phyloP scores from a whole-genome alignment of 164 flowering plant species.

The Euptelea pleiosperma region DNA sequence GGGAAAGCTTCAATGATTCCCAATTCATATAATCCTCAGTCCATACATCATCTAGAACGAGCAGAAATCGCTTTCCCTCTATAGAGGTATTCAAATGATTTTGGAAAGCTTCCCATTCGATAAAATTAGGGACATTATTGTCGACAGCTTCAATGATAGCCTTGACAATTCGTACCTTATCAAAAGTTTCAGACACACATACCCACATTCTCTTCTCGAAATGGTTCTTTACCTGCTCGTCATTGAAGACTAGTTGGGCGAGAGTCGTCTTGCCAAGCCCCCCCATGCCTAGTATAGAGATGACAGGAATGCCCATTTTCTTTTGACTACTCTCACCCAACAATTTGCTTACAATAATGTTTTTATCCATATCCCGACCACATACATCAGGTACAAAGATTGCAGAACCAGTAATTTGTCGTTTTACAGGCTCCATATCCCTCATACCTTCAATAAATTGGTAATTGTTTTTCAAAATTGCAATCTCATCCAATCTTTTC shows the following conservation, averaged over 20 bases:
- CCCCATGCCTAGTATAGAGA: constrained; percentile 5
- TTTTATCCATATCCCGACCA: background rate
- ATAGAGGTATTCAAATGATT: background rate
- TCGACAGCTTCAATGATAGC: background rate
- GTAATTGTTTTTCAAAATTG: background rate
- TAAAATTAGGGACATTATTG: background rate
- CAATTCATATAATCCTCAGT: background rate
- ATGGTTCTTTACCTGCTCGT: background rate
- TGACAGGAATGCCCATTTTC: background rate
- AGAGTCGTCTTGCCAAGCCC: constrained; percentile 10
- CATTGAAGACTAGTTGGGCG: constrained; percentile 4
- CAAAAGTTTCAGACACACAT: too few relatives aligned
- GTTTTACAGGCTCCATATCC: background rate
- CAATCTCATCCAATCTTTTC: background rate
- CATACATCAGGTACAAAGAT: background rate
- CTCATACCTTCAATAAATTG: too few relatives aligned
- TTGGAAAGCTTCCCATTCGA: background rate
- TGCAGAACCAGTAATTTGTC: background rate
- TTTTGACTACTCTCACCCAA: background rate
- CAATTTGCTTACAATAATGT: background rate
- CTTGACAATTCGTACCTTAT: background rate
- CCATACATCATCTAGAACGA: too few relatives aligned
- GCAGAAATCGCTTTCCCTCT: background rate
- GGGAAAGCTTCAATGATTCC: too few relatives aligned
- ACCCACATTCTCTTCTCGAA: constrained; percentile 7